Conservation (phyloP, 345 rosid species). For the Eucalyptus virginea region DNA sequence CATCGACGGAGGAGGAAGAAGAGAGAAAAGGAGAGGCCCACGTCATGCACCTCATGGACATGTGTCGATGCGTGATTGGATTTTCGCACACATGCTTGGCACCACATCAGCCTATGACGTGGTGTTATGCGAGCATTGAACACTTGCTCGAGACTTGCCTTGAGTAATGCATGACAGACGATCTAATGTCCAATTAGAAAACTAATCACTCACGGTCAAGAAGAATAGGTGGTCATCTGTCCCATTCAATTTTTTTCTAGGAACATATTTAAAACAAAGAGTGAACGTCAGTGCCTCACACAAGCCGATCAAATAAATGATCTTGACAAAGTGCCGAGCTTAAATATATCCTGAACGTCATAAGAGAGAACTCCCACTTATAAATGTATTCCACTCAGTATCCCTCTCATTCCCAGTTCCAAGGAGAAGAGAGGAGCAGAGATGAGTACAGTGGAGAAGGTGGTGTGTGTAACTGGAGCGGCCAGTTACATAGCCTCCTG, state of each 20-base stretch:
- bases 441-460: not conserved
- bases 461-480: not conserved
- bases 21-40: not conserved
- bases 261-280: not conserved
- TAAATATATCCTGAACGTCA: not conserved
- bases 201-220: not conserved
- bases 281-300: not conserved
- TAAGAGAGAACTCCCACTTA: not conserved
- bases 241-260: not conserved
- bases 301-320: not conserved
- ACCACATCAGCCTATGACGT: not conserved
- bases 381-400: not conserved
- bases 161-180: not conserved
- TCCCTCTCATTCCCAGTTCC: not conserved
- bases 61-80: not conserved
- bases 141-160: not conserved
- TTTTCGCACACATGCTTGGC: not conserved
- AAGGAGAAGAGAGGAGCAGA: not conserved
- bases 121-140: not conserved
- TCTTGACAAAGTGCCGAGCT: not conserved
- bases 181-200: not conserved
- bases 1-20: not conserved
- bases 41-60: no score
- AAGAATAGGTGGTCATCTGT: not conserved
- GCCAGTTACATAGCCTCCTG: slow-evolving; percentile 1